These are phyloP conservation scores for Plantago elongata DNA, from an alignment of 257 asterid genomes.

Conservation along the genomic window DNA sequence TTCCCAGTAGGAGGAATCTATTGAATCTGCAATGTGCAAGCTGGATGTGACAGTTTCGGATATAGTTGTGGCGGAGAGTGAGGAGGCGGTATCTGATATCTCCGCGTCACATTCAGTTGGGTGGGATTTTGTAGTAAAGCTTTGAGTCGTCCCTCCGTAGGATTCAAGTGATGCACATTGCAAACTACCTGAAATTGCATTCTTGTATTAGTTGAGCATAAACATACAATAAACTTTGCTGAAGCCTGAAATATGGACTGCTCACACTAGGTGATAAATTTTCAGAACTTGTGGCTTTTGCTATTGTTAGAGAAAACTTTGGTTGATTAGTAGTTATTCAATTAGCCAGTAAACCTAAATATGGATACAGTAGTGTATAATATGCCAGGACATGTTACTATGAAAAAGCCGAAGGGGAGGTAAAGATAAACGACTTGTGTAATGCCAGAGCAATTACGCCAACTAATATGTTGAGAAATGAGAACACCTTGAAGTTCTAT, in stretches of 20 bases:
- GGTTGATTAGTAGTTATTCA: neutral
- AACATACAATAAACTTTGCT: neutral
- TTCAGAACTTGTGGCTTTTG: neutral
- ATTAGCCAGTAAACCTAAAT: neutral
- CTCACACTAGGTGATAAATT: neutral
- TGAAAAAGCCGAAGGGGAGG: neutral
- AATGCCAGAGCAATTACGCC: neutral
- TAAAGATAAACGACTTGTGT: neutral
- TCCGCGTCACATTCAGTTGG: constrained; percentile 48
- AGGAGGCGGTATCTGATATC: constrained; percentile 75
- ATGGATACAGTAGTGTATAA: neutral
- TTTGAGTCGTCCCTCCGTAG: constrained; percentile 42
- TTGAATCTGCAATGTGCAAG: constrained; percentile 25
- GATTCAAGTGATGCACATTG: constrained; percentile 35
- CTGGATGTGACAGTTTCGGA: constrained; percentile 38
- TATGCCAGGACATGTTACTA: neutral
- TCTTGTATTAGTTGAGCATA: constrained; percentile 6
- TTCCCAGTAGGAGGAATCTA: constrained; percentile 60
- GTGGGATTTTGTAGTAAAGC: constrained; percentile 35
- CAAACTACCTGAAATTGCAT: constrained; percentile 42
- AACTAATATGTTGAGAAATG: no score
- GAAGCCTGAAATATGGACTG: neutral
- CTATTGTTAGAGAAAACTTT: neutral
- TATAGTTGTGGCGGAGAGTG: constrained; percentile 38
- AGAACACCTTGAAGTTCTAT: no score